Percentiles rank a stretch among this genome's conserved stretches.
Conservation (phyloP, 1,284 basidiomycete species). For the Heterobasidion occidentale region DNA sequence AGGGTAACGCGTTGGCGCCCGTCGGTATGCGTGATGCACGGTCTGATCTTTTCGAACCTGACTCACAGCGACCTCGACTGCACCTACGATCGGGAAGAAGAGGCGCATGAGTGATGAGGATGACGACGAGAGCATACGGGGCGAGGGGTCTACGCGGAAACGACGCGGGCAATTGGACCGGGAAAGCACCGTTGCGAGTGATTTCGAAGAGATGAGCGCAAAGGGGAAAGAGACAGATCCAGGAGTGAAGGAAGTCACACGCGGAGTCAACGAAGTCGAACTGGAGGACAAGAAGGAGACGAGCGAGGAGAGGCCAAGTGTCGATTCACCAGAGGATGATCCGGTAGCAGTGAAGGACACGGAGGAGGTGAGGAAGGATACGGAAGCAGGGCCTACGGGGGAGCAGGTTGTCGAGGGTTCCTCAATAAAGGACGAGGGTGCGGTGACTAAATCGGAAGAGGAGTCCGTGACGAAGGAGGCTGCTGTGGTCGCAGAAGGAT, state of each 20-base stretch:
- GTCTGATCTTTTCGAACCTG: slow-evolving; percentile 7
- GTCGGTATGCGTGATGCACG: slow-evolving; percentile 3
- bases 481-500: neutral
- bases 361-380: slow-evolving; percentile 11
- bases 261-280: slow-evolving; percentile 34
- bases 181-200: slow-evolving; percentile 7
- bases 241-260: slow-evolving; percentile 11
- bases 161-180: slow-evolving; percentile 17
- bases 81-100: slow-evolving; percentile 60
- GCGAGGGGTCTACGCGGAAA: slow-evolving; percentile 29
- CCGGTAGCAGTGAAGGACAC: neutral
- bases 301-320: neutral
- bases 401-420: slow-evolving; percentile 16
- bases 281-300: slow-evolving; percentile 5
- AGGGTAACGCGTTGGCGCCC: slow-evolving; percentile 5
- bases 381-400: slow-evolving; percentile 23
- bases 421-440: slow-evolving; percentile 3
- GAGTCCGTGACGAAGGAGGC: neutral
- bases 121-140: slow-evolving; percentile 36
- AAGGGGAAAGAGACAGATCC: slow-evolving; percentile 13
- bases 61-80: slow-evolving; percentile 60
- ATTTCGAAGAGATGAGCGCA: slow-evolving; percentile 12
- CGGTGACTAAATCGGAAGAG: neutral
- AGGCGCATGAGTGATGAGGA: slow-evolving; percentile 53
- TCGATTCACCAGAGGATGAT: neutral